Percentiles rank a stretch among this genome's conserved stretches.
These are phyloP conservation scores for Chlamydomonas schloesseri DNA, from an alignment of 139 green algal species.

Conservation along the genomic window DNA sequence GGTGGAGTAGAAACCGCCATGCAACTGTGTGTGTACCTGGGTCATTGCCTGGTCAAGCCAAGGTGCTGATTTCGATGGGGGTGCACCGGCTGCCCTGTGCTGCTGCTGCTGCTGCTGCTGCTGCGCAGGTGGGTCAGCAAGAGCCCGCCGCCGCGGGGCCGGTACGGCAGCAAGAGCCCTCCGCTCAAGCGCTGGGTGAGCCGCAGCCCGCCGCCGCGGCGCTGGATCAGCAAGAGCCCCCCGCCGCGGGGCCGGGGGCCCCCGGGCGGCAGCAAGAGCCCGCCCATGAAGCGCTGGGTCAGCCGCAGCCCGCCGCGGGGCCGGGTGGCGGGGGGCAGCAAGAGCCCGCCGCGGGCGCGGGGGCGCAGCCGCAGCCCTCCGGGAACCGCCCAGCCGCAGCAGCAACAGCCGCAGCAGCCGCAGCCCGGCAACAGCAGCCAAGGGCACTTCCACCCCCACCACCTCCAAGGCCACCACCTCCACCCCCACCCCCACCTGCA, in stretches of 20 bases:
- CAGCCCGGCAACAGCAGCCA: too few species aligned
- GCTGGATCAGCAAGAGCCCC: conserved; percentile 28
- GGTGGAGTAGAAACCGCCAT: too few species aligned
- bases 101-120: too few species aligned
- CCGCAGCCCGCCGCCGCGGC: neutral
- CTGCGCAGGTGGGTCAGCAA: conserved; percentile 20
- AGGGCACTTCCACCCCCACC: neutral
- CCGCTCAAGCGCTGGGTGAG: conserved; percentile 4
- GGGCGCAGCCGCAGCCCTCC: neutral
- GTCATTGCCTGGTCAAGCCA: too few species aligned
- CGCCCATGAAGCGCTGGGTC: neutral
- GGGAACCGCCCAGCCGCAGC: neutral
- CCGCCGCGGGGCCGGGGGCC: conserved; percentile 14
- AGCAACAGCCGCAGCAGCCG: too few species aligned
- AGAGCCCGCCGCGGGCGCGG: neutral
- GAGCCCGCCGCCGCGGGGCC: conserved; percentile 14
- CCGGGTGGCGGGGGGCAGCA: neutral
- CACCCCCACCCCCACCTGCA: too few species aligned
- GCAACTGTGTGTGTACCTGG: too few species aligned
- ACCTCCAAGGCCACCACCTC: too few species aligned
- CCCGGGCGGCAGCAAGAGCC: conserved; percentile 27
- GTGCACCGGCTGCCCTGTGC: too few species aligned
- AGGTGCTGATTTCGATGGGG: too few species aligned
- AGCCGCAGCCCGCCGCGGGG: conserved; percentile 23
- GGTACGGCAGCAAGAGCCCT: conserved; percentile 30